phyloP scores from a whole-genome alignment of 2,329 filamentous ascomycete genomes.

The Ophidiomyces ophidiicola region DNA sequence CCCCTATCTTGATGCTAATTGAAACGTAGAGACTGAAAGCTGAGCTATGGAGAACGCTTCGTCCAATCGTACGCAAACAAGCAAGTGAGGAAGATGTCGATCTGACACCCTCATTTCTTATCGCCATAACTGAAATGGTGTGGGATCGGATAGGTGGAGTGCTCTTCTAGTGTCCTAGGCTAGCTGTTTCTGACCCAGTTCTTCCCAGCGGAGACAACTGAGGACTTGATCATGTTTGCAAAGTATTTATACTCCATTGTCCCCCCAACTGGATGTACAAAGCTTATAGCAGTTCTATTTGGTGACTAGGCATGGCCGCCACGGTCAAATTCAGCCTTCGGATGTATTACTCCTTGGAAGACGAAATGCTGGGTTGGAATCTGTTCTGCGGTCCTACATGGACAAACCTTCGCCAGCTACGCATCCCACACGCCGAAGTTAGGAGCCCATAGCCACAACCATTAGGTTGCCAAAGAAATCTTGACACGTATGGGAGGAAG shows the following conservation, averaged over 20 bases:
- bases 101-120: slow-evolving; percentile 84
- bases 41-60: slow-evolving; percentile 70
- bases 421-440: background rate
- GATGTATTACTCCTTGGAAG: slow-evolving; percentile 81
- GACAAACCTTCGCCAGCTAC: too few relatives aligned
- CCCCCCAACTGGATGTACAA: background rate
- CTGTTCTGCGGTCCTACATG: slow-evolving; percentile 46
- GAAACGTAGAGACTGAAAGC: slow-evolving; percentile 61
- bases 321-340: slow-evolving; percentile 66
- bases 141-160: slow-evolving; percentile 69
- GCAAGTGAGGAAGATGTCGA: slow-evolving; percentile 62
- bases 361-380: slow-evolving; percentile 72
- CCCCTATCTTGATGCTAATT: background rate
- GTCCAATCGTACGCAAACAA: slow-evolving; percentile 81
- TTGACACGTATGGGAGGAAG: too few relatives aligned
- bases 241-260: slow-evolving; percentile 38
- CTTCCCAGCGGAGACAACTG: slow-evolving; percentile 1
- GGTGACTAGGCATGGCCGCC: slow-evolving; percentile 58
- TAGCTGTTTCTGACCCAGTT: background rate
- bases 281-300: background rate
- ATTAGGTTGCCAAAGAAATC: too few relatives aligned
- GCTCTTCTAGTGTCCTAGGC: background rate
- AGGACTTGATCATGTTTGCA: slow-evolving; percentile 47
- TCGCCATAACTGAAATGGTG: slow-evolving; percentile 69
- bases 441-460: too few relatives aligned